Evolutionary conservation across 805 yeast species (phyloP).

Genomic region (Saccharomyces kudriavzevii): DNA sequence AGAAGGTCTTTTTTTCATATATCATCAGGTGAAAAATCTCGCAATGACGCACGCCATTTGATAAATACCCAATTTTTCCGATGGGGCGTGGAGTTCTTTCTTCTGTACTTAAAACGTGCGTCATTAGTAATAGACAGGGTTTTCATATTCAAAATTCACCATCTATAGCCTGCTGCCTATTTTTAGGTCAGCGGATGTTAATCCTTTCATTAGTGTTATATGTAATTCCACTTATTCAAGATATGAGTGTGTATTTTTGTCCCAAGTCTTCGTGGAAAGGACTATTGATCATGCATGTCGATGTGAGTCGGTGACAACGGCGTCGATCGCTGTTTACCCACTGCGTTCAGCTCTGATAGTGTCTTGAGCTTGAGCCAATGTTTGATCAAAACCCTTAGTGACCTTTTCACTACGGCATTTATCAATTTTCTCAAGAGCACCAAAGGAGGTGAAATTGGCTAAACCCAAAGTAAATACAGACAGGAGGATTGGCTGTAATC

Average conservation of each 20-base stretch:
- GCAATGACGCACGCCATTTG: neutral
- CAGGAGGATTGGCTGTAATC: conserved; percentile 69
- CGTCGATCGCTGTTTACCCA: conserved; percentile 52
- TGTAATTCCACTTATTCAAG: neutral
- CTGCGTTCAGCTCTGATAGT: conserved; percentile 43
- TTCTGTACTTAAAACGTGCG: neutral
- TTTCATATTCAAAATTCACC: too few relatives aligned
- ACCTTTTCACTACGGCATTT: conserved; percentile 43
- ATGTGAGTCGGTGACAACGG: conserved; percentile 43
- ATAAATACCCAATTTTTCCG: neutral
- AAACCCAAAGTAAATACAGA: conserved; percentile 63
- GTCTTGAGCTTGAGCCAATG: conserved; percentile 58
- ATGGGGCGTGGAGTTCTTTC: neutral
- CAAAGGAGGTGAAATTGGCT: conserved; percentile 49
- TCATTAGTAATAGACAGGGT: too few relatives aligned
- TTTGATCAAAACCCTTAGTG: conserved; percentile 55
- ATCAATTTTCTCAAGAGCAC: conserved; percentile 43
- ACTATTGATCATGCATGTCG: conserved; percentile 21
- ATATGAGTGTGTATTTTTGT: neutral
- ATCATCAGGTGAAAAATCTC: neutral
- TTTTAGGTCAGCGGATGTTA: neutral
- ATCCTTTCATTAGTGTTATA: neutral
- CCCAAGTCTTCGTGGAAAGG: neutral
- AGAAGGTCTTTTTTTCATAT: neutral
- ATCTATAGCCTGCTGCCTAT: neutral